These are phyloP conservation scores for Nemania serpens DNA, from an alignment of 2,329 filamentous ascomycete genomes.

Conservation along the genomic window DNA sequence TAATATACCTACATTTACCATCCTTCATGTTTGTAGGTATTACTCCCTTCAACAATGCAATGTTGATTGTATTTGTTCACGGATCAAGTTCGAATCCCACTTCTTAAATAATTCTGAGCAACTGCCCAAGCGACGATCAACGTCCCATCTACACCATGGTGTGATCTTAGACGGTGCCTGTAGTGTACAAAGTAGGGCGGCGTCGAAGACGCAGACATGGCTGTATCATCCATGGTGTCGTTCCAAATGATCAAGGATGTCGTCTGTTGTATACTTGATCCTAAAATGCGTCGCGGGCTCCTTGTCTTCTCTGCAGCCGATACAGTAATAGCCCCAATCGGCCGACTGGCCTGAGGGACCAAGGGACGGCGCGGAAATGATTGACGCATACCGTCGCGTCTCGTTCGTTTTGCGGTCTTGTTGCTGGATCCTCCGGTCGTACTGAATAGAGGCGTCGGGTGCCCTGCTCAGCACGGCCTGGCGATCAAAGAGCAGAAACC, in stretches of 20 bases:
- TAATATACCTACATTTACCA: too few species aligned
- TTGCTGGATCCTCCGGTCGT: not conserved
- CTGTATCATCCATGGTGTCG: too few species aligned
- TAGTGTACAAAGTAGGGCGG: too few species aligned
- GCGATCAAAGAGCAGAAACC: conserved; percentile 5
- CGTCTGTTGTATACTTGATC: conserved; percentile 6
- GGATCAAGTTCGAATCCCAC: too few species aligned
- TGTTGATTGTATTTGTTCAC: too few species aligned
- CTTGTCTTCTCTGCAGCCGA: not conserved
- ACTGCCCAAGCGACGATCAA: too few species aligned
- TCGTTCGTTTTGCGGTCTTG: conserved; percentile 4
- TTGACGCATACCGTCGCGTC: conserved; percentile 10
- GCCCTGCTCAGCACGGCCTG: not conserved
- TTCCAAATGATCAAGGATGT: not conserved
- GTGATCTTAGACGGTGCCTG: too few species aligned
- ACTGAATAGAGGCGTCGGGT: not conserved
- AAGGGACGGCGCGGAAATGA: conserved; percentile 7
- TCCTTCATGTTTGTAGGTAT: too few species aligned
- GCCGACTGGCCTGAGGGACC: conserved; percentile 5
- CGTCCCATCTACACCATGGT: too few species aligned
- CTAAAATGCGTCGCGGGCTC: not conserved
- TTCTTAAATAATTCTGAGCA: too few species aligned
- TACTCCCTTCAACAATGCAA: too few species aligned
- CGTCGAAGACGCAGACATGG: too few species aligned
- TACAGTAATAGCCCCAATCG: conserved; percentile 9